phyloP scores from a whole-genome alignment of 163 green algal species.

The Prototheca cutis region DNA sequence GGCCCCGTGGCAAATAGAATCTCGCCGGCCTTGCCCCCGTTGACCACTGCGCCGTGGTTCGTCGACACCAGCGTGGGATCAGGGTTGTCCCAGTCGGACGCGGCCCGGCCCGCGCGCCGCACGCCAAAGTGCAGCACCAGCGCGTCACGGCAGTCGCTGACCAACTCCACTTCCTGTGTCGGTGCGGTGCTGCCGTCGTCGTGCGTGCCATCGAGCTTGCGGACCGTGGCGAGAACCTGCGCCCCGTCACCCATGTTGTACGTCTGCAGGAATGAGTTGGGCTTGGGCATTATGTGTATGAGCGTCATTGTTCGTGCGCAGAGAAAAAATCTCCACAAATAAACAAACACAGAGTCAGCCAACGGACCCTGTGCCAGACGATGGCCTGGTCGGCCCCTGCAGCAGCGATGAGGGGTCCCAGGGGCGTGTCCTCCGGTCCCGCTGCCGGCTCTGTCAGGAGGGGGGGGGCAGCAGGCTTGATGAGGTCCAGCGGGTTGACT shows the following conservation, averaged over 20 bases:
- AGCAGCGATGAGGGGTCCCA: slow-evolving; percentile 60
- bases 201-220: slow-evolving; percentile 42
- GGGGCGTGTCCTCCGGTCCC: slow-evolving; percentile 35
- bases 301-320: too few relatives aligned
- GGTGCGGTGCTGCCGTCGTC: slow-evolving; percentile 37
- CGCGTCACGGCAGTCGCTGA: slow-evolving; percentile 51
- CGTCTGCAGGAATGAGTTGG: slow-evolving; percentile 29
- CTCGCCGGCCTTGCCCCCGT: slow-evolving; percentile 42
- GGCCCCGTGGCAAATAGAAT: slow-evolving; percentile 32
- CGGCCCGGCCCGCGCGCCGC: slow-evolving; percentile 23
- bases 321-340: too few relatives aligned
- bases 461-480: slow-evolving; percentile 42
- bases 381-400: slow-evolving; percentile 33
- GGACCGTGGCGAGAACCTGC: slow-evolving; percentile 60
- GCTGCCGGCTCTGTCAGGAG: slow-evolving; percentile 33
- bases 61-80: too few relatives aligned
- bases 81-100: too few relatives aligned
- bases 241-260: slow-evolving; percentile 53
- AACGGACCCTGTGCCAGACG: slow-evolving; percentile 29
- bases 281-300: too few relatives aligned
- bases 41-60: too few relatives aligned
- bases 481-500: slow-evolving; percentile 63
- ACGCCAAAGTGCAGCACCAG: slow-evolving; percentile 84
- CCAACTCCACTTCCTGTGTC: slow-evolving; percentile 27
- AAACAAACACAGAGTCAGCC: neutral